Conservation (phyloP, 805 yeast species). For the Kodamaea kakaduensis region DNA sequence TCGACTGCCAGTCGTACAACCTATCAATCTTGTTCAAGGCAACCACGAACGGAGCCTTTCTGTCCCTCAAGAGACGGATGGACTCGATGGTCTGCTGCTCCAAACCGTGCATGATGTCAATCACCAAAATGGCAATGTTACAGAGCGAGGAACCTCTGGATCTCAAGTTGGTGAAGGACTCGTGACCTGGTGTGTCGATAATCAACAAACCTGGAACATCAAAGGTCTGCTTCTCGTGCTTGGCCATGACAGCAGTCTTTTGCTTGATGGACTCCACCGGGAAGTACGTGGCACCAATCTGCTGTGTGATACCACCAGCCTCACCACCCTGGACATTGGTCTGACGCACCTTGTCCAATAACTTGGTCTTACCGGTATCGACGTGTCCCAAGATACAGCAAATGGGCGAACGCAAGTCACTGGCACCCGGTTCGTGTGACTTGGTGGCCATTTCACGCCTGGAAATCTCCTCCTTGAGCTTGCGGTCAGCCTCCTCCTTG, state of each 20-base stretch:
- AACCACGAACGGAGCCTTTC: slow-evolving; percentile 97
- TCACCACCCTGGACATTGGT: slow-evolving; percentile 99
- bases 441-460: slow-evolving; percentile 12
- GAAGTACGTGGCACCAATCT: slow-evolving; percentile 99
- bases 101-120: slow-evolving; percentile 98
- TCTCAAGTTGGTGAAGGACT: slow-evolving; percentile 95
- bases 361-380: slow-evolving; percentile 98
- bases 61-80: slow-evolving; percentile 83
- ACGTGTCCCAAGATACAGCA: slow-evolving; percentile 99
- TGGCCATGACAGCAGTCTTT: slow-evolving; percentile 88
- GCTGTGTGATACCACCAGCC: slow-evolving; percentile 99
- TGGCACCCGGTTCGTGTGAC: slow-evolving; percentile 25
- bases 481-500: slow-evolving; percentile 28
- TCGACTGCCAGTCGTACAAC: slow-evolving; percentile 88
- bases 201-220: slow-evolving; percentile 96
- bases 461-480: slow-evolving; percentile 11
- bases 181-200: slow-evolving; percentile 99
- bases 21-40: slow-evolving; percentile 98
- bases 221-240: slow-evolving; percentile 76
- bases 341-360: slow-evolving; percentile 95
- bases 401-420: slow-evolving; percentile 92
- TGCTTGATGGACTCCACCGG: slow-evolving; percentile 90
- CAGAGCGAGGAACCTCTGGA: slow-evolving; percentile 98
- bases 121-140: slow-evolving; percentile 97
- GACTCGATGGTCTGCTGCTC: slow-evolving; percentile 98